Evolutionary conservation across 73 alveolate species (phyloP), one percentile per base, ranked within the genome.

Genomic region (Symbiodinium natans): DNA sequence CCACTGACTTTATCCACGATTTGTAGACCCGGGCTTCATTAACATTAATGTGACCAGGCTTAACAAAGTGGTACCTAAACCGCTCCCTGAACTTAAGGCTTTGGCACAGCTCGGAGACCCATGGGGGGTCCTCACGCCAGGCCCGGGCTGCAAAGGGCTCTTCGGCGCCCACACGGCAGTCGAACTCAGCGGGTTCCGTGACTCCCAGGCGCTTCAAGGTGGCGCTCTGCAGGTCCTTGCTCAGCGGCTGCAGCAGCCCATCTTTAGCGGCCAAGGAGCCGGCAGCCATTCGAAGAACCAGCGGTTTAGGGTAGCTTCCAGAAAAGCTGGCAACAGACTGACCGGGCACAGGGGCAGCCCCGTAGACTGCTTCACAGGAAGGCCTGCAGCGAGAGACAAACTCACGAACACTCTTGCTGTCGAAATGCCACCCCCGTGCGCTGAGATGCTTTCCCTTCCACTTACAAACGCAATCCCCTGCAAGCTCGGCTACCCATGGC

Each of bases 21-120:
- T 85, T 85, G n/a, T 21, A 48, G 21, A 43, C 63, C 1, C 93
- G 15, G 7, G 73, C 38, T 31, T 88, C 86, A 8, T 39, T 38
- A 2, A 56, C 42, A 19, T 88, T 88, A 46, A 88, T 88, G 34
- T 88, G 95, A 0, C 95, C 95, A 0, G 71, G 71, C 1, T 17
- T 21, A 3, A 19, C 25, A 27, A 88, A 88, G 85, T 15, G 36
- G 46, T 88, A 88, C 43, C 86, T 0, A 7, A 88, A 63, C 10
- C 36, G 41, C 36, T 59, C 86, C 23, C 74, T 5, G 19, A 88
- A 88, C 0, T 34, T 73, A 68, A 88, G 7, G 0, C 34, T 38
- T 21, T 36, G n/a, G 21, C 74, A 34, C 2, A 88, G n/a, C 34
- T 88, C 74, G 3, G 46, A 11, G 19, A 88, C 31, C 95, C 95